Evolutionary conservation across 2,329 filamentous ascomycete species (phyloP).

Genomic region (Trichophyton mentagrophytes): DNA sequence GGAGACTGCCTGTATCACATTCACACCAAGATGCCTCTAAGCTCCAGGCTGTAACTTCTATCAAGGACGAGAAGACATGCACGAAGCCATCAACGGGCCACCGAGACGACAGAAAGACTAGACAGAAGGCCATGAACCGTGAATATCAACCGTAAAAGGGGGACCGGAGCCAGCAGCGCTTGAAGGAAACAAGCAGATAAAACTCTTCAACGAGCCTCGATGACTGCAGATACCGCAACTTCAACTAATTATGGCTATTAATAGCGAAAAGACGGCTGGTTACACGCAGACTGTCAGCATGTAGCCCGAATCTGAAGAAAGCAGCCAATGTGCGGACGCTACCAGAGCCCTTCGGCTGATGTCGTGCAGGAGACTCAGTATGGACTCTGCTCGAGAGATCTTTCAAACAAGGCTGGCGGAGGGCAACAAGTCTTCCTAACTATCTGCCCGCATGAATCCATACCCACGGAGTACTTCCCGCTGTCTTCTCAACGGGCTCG

Average conservation of each 20-base stretch:
- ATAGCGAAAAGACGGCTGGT: neutral
- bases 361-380: neutral
- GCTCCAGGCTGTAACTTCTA: neutral
- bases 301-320: neutral
- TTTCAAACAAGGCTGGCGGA: neutral
- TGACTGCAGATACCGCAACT: neutral
- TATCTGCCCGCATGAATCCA: too few relatives aligned
- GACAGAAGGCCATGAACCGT: too few relatives aligned
- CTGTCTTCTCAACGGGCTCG: too few relatives aligned
- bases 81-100: neutral
- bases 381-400: neutral
- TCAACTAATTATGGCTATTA: neutral
- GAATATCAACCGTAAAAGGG: too few relatives aligned
- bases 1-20: neutral
- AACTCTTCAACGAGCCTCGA: neutral
- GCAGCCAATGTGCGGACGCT: neutral
- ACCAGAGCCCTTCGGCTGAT: neutral
- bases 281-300: neutral
- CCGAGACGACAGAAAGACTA: too few relatives aligned
- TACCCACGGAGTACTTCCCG: too few relatives aligned
- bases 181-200: neutral
- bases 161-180: too few relatives aligned
- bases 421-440: neutral
- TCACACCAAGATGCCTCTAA: neutral
- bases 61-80: neutral